Evolutionary conservation across 768 basidiomycete species (phyloP), one percentile per base, ranked within the genome.

Genomic region (Mycena galericulata): DNA sequence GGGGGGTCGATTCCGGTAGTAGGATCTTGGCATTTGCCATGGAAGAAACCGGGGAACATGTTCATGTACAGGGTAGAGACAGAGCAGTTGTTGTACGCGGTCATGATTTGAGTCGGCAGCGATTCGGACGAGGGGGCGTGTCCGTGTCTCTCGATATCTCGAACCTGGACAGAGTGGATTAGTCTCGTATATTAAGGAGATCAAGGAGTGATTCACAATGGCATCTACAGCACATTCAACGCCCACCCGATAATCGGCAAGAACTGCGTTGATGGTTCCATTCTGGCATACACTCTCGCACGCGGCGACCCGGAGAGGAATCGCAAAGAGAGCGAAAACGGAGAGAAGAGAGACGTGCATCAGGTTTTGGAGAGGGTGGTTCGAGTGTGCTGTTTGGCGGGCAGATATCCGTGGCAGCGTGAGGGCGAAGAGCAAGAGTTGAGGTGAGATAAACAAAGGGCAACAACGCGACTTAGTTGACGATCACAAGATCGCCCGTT

Each of bases 271-370:
- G 18, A 90, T 91, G 69, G 89, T 86, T n/a, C 79, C 84, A 20
- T 79, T 77, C 63, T 90, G 91, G 74, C 92, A 93, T 32, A 88
- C 86, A 26, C 88, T 89, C 82, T 94, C 92, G 75, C 92, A 94
- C 30, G 89, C 88, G 40, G 74, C 73, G 65, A 86, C 84, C 45
- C 81, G 74, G 73, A 78, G 74, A 49, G 84, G 81, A 72, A 78
- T 71, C 22, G 74, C 40, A 59, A 80, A 54, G 32, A 80, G 43
- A 32, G 77, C 49, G 51, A 76, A 9, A 58, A 78, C 43, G 60
- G 73, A 69, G 58, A 70, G 46, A 30, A 68, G 56, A 45, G 58
- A 69, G 50, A 67, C 58, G 30, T 51, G 72, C 75, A 78, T 63
- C 62, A 46, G 24, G 22, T 34, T 62, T 30, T 43, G 46, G 38